Evolutionary conservation across 2,329 filamentous ascomycete species (phyloP), one percentile per base, ranked within the genome.

Genomic region (Hymenoscyphus salicellus): DNA sequence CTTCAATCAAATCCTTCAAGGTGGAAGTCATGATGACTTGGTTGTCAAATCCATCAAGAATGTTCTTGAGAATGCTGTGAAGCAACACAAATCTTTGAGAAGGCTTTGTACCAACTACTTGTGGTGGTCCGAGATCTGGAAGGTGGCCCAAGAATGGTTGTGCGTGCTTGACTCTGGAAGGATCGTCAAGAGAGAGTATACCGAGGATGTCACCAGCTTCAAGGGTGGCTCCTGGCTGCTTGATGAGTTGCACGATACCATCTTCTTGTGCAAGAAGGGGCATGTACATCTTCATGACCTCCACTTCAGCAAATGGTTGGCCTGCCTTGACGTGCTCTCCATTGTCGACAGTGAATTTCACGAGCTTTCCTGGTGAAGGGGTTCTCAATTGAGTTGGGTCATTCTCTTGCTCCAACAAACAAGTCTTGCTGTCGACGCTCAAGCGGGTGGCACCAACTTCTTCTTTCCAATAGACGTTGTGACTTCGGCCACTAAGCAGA

Each of bases 201-300:
- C 93, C 95, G n/a, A 99, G 87, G 66, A 99, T 98, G 77, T 99
- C 95, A 78, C 95, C 95, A 76, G 95, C 95, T 78, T 98, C 93
- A 58, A 99, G 90, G 20, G 93, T 96, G n/a, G 95, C 91, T 77
- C 95, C 95, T 68, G 95, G 95, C 81, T 98, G 95, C 86, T 99
- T 99, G 84, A 99, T 97, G 74, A 99, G 86, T 81, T 97, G 95
- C 63, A 99, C 94, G 62, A 96, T 86, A 82, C 95, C 95, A 73
- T 97, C 95, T 78, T 99, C 95, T 76, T 93, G 90, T 2, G 95
- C 91, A 67, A 99, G 86, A 63, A 99, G 84, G 74, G 95, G 95
- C 95, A 99, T 99, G 85, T 98, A 98, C 95, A 99, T 99, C 86
- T 99, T 99, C 95, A 99, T 99, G 79, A 99, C 95, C 80, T 99